Percentiles rank a stretch among this genome's conserved stretches.
These are phyloP conservation scores for Dioscorea cayenensis DNA, from an alignment of 116 monocot species.

Conservation along the genomic window DNA sequence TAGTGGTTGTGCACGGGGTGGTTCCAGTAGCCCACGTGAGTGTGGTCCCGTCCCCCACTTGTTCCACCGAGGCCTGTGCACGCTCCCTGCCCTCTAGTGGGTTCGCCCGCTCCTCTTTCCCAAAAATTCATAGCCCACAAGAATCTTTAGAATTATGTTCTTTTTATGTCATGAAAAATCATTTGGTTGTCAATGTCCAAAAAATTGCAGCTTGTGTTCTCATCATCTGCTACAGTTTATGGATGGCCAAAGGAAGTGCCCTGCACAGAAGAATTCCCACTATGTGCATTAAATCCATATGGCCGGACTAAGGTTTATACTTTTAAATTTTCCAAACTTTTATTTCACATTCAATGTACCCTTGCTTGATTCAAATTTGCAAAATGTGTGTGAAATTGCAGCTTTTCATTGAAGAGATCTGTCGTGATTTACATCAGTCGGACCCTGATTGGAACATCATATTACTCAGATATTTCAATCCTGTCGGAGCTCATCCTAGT, in stretches of 20 bases:
- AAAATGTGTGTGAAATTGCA: conserved; percentile 24
- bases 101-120: too few relatives aligned
- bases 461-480: conserved; percentile 93
- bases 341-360: background rate
- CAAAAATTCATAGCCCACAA: too few relatives aligned
- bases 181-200: background rate
- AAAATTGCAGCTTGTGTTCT: conserved; percentile 73
- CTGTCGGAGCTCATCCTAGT: conserved; percentile 91
- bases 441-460: conserved; percentile 85
- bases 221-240: conserved; percentile 96
- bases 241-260: conserved; percentile 94
- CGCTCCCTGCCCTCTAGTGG: too few relatives aligned
- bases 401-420: conserved; percentile 95
- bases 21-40: too few relatives aligned
- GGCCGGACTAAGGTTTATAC: conserved; percentile 78
- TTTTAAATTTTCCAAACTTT: conserved; percentile 1
- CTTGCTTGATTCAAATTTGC: conserved; percentile 1
- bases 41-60: too few relatives aligned
- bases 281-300: conserved; percentile 80
- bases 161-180: background rate
- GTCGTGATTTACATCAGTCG: conserved; percentile 52
- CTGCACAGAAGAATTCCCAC: conserved; percentile 84
- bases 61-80: too few relatives aligned
- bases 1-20: too few relatives aligned
- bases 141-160: background rate